phyloP scores from a whole-genome alignment of 2,329 filamentous ascomycete genomes.

The Nigrospora osmanthi region DNA sequence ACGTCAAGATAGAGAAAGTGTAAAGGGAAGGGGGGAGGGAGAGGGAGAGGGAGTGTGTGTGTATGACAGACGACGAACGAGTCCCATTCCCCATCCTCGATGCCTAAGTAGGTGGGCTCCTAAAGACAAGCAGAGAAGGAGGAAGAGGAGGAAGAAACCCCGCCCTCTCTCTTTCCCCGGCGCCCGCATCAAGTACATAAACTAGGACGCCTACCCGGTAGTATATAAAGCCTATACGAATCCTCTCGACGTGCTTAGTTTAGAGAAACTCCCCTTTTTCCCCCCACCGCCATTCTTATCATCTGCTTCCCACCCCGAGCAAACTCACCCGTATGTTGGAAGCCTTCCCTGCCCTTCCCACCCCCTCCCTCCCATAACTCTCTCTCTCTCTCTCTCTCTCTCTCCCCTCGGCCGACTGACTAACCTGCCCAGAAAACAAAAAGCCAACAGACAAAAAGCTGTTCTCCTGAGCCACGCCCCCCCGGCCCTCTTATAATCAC shows the following conservation, averaged over 20 bases:
- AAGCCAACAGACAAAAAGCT: background rate
- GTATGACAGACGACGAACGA: too few relatives aligned
- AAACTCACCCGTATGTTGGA: too few relatives aligned
- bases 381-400: too few relatives aligned
- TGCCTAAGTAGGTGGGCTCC: background rate
- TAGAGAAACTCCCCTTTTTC: background rate
- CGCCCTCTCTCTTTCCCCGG: background rate
- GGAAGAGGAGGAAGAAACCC: background rate
- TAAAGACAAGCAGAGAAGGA: background rate
- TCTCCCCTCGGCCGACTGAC: background rate
- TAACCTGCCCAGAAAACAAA: too few relatives aligned
- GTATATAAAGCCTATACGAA: background rate
- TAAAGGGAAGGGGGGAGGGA: background rate
- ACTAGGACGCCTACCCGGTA: background rate
- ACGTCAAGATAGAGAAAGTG: background rate
- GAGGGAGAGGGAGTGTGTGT: too few relatives aligned
- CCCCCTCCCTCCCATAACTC: too few relatives aligned
- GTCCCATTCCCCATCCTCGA: too few relatives aligned
- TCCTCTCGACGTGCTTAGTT: background rate
- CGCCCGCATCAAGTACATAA: background rate
- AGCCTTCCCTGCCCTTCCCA: too few relatives aligned
- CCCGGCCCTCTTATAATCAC: background rate
- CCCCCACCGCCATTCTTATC: slow-evolving; percentile 16
- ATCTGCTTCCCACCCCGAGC: slow-evolving; percentile 1
- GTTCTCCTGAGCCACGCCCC: background rate